These are phyloP conservation scores for Sistotremastrum niveocremeum DNA, from an alignment of 768 basidiomycete species.

Conservation along the genomic window DNA sequence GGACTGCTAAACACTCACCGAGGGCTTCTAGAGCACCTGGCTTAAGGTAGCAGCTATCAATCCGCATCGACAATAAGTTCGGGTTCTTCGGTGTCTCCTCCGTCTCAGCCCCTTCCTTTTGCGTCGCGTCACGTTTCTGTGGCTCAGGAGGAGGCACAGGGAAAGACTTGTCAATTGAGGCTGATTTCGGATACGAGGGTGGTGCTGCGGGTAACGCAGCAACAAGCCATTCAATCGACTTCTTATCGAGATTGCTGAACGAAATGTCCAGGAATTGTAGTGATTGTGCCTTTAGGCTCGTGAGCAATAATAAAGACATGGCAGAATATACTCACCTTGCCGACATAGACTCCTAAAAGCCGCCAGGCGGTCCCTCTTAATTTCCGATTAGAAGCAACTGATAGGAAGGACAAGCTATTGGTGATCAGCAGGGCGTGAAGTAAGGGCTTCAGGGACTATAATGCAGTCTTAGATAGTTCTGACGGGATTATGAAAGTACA, in stretches of 20 bases:
- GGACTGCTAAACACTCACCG: slow-evolving; percentile 32
- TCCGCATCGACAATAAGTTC: slow-evolving; percentile 61
- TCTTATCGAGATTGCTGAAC: slow-evolving; percentile 74
- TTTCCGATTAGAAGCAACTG: slow-evolving; percentile 74
- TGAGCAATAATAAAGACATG: not conserved
- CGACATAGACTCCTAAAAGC: slow-evolving; percentile 63
- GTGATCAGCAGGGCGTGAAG: slow-evolving; percentile 83
- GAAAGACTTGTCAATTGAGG: not conserved
- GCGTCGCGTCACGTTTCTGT: slow-evolving; percentile 10
- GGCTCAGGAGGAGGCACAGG: slow-evolving; percentile 11
- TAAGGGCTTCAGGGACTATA: slow-evolving; percentile 72
- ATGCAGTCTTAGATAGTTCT: not conserved
- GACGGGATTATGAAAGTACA: slow-evolving; percentile 12
- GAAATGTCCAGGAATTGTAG: slow-evolving; percentile 86
- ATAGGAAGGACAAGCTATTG: slow-evolving; percentile 65
- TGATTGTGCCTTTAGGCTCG: slow-evolving; percentile 40
- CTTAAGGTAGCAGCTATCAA: slow-evolving; percentile 77
- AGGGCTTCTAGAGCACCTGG: slow-evolving; percentile 66
- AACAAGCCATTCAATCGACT: slow-evolving; percentile 69
- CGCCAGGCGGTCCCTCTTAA: slow-evolving; percentile 68
- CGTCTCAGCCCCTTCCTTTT: not conserved
- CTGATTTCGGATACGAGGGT: slow-evolving; percentile 7
- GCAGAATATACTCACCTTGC: slow-evolving; percentile 35
- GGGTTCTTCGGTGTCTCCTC: slow-evolving; percentile 13
- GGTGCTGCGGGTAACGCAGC: slow-evolving; percentile 37